Percentiles rank a stretch among this genome's conserved stretches.
Evolutionary conservation across 192 early-diverging fungal genomes (phyloP).

Genomic region (Dimargaris xerosporica): DNA sequence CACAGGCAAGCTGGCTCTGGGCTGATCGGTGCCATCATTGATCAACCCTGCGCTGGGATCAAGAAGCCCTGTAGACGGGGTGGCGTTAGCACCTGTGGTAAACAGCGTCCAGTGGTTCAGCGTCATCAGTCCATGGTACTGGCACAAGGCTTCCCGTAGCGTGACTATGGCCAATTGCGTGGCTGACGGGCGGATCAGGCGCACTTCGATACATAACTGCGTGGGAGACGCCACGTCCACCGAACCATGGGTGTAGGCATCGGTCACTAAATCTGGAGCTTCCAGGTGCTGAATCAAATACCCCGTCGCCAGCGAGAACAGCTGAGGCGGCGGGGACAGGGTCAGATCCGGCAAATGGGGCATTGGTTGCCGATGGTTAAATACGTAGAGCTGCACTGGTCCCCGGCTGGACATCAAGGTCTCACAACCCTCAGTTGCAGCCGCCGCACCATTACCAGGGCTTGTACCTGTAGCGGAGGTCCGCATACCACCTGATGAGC

Average conservation of each 20-base stretch:
- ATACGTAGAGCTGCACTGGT: slow-evolving; percentile 4
- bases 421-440: not conserved
- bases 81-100: not conserved
- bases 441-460: not conserved
- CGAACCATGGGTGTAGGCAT: not conserved
- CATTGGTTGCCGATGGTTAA: slow-evolving; percentile 11
- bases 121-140: not conserved
- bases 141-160: slow-evolving; percentile 4
- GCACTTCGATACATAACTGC: slow-evolving; percentile 9
- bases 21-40: not conserved
- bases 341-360: not conserved
- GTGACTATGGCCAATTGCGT: not conserved
- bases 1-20: not conserved
- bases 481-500: not conserved
- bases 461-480: not conserved
- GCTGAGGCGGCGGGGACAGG: not conserved
- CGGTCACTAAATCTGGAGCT: not conserved
- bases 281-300: not conserved
- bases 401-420: not conserved
- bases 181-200: not conserved
- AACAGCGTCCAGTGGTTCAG: slow-evolving; percentile 3
- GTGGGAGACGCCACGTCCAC: too few species aligned
- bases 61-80: not conserved
- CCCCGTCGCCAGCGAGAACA: slow-evolving; percentile 7
- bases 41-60: not conserved